Conservation (phyloP, 352 stramenopile genomes). For the Pythium utonaiense region DNA sequence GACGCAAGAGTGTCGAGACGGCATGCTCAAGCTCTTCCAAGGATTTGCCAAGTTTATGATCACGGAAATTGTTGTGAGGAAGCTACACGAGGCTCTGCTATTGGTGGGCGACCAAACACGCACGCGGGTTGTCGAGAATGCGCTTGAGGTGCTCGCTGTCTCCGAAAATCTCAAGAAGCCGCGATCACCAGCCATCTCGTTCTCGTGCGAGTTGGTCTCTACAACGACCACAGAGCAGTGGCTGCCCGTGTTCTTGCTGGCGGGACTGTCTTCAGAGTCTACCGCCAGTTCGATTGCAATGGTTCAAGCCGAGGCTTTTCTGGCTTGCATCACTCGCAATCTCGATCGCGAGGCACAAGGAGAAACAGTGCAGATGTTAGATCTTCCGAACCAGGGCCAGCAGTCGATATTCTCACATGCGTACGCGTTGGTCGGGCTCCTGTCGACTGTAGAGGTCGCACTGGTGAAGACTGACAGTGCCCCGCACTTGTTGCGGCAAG, state of each 20-base stretch:
- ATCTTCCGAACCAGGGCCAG: not conserved
- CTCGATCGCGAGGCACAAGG: not conserved
- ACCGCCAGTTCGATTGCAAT: not conserved
- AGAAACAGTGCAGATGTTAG: not conserved
- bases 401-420: not conserved
- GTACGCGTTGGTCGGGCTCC: not conserved
- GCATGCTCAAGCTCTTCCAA: constrained; percentile 16
- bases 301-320: constrained; percentile 1
- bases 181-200: not conserved
- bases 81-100: constrained; percentile 8
- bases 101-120: constrained; percentile 2
- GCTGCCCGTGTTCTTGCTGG: constrained; percentile 4
- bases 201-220: constrained; percentile 14
- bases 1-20: not conserved
- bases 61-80: constrained; percentile 9
- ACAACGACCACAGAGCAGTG: constrained; percentile 3
- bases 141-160: constrained; percentile 2
- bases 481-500: not conserved
- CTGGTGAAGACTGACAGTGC: not conserved
- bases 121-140: constrained; percentile 1
- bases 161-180: not conserved
- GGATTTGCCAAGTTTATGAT: constrained; percentile 9
- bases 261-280: not conserved
- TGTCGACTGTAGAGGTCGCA: not conserved
- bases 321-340: constrained; percentile 2